Evolutionary conservation across 2,329 filamentous ascomycete genomes (phyloP).

Genomic region (Fusarium drepaniforme): DNA sequence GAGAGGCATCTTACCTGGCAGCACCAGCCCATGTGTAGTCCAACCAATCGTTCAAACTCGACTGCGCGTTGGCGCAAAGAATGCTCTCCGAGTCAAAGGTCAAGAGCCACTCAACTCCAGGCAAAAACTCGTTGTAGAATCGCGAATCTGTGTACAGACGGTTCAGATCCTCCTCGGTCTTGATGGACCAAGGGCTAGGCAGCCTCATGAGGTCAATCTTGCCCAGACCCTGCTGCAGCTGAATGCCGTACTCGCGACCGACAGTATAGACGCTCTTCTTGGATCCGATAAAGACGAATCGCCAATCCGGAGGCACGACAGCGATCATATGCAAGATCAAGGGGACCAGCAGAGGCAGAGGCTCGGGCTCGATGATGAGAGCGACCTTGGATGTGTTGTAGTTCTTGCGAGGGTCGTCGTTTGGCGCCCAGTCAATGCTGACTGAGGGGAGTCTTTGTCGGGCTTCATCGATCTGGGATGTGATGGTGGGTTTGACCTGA

Average conservation of each 20-base stretch:
- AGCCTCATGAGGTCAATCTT: constrained; percentile 5
- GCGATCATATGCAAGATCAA: constrained; percentile 4
- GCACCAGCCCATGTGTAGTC: constrained; percentile 1
- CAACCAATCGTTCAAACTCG: neutral
- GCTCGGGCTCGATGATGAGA: constrained; percentile 3
- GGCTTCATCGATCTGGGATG: neutral
- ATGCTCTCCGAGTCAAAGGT: neutral
- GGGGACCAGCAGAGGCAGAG: neutral
- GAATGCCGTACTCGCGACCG: neutral
- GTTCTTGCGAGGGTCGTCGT: constrained; percentile 1
- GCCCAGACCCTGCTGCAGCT: neutral
- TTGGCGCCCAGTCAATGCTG: neutral
- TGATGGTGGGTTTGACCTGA: neutral
- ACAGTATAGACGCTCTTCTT: constrained; percentile 2
- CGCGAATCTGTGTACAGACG: neutral
- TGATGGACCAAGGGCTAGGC: constrained; percentile 3
- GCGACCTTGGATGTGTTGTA: constrained; percentile 8
- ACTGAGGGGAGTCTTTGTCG: constrained; percentile 1
- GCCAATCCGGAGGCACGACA: neutral
- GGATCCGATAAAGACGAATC: constrained; percentile 3
- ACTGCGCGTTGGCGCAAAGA: neutral
- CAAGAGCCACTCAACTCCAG: constrained; percentile 2
- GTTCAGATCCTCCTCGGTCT: neutral
- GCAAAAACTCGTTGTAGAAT: constrained; percentile 5
- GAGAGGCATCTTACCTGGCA: neutral